Base-by-base conservation (phyloP, 2,329 filamentous ascomycete genomes). In the Fusarium sp. region DNA sequence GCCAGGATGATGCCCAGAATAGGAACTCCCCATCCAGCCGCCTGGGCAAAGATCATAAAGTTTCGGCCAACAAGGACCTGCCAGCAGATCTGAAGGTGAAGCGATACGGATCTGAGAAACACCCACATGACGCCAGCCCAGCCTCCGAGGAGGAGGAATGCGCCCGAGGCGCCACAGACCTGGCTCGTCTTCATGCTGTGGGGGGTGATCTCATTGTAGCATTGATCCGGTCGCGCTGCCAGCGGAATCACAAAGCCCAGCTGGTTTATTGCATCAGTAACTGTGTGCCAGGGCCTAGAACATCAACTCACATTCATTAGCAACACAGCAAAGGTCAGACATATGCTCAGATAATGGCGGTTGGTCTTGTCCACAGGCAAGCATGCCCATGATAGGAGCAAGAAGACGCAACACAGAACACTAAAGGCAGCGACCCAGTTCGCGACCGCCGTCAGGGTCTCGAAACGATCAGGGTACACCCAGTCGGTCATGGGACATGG, bases 61-160 rank as follows among this genome's bases (percentile, higher is more conserved):
- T 89, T 93, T 52, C 91, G 90, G 42, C 97, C 97, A 5, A 97
- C 94, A 9, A 96, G 91, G 36, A 97, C 89, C 82, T 98, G 95
- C 97, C 97, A 99, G 86, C 95, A 98, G 74, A 99, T 98, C 83
- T 98, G 97, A 29, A 99, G 91, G 83, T 99, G 97, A 78, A 99
- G 92, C 6, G 95, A 97, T 36, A 98, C 85, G 0, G 96, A 94
- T 73, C 97, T 91, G 69, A 98, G 88, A 81, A 98, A 97, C 73
- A 95, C 91, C 96, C 97, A 99, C 82, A 97, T 91, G 35, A 95
- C 91, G 54, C 92, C 94, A 33, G 91, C 89, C 88, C 95, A 94
- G 50, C 95, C 97, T 63, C 97, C 97, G 33, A 95, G 90, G 60
- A 98, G 89, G 60, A 99, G 85, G 74, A 98, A 92, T 1, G 95